Evolutionary conservation across 441 rosid genomes (phyloP), one percentile per base, ranked within the genome.

Genomic region (Oxalis stricta): DNA sequence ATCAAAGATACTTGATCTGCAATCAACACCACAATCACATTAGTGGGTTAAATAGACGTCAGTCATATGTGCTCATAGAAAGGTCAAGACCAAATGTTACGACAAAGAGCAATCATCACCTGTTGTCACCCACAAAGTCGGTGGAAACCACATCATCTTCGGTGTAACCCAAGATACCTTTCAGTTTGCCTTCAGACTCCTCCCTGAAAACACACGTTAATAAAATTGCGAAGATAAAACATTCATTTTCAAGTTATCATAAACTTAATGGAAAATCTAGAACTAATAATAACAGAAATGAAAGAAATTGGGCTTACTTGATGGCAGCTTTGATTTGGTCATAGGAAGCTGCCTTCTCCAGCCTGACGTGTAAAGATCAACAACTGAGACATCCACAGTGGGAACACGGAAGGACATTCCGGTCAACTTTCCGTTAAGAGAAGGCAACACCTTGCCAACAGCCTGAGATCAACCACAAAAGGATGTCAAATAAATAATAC

Each of bases 341-440:
- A 46, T 76, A 76, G 40, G 70, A 20, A 30, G 84, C 77, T 18
- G 18, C 32, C 61, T 76, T 76, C 69, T 68, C 80, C 33, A 76
- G 64, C 42, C 73, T 70, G 34, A 76, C 80, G 77, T 76, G 41
- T n/a, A n/a, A n/a, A 76, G 84, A 26, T 76, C 84, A 39, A 76
- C 84, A 36, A 73, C 80, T 5, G 80, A 70, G 30, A 76, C 84
- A 54, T 76, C 77, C 14, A 68, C 72, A 8, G 84, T 76, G 21
- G 84, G 84, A 15, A 72, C 84, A 46, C 75, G 77, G 67, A 76
- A 76, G 44, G 84, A 64, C 84, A 72, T 76, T 41, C 84, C 79
- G 18, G 84, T 76, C 63, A 72, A 50, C 48, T 76, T 76, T 30
- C 80, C 84, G 26, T 76, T 76, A 57, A 76, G 46, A 6, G 84